A percentile compares a stretch with the other conserved stretches of the same genome.
Conservation (phyloP, 768 basidiomycete genomes). For the Gymnopilus junonius region DNA sequence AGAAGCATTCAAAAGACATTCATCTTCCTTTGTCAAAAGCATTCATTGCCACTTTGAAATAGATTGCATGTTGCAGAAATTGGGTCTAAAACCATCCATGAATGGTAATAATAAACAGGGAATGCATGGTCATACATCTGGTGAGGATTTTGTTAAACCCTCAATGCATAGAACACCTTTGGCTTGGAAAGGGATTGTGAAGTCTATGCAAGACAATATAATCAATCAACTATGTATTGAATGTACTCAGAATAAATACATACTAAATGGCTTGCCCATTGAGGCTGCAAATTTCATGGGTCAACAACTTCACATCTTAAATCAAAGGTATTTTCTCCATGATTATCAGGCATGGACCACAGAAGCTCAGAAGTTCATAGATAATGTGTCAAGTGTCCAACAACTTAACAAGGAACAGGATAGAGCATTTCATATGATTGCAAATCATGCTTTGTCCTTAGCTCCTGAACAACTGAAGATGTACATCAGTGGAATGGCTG, state of each 20-base stretch:
- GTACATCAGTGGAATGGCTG: conserved; percentile 36
- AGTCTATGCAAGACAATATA: neutral
- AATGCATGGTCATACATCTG: no score
- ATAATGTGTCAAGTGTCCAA: neutral
- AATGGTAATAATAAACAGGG: no score
- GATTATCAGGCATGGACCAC: neutral
- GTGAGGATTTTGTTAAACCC: neutral
- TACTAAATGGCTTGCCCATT: no score
- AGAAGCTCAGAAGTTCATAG: neutral
- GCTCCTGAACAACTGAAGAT: conserved; percentile 26
- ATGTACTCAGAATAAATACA: no score
- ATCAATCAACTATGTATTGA: no score
- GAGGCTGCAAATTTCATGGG: no score
- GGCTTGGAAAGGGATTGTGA: neutral
- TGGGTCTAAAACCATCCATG: neutral
- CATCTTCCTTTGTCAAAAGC: neutral
- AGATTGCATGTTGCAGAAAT: neutral
- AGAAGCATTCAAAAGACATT: neutral
- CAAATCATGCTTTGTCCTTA: neutral
- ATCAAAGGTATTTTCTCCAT: neutral
- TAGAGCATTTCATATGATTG: neutral
- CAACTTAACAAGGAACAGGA: neutral
- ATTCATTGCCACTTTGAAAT: neutral
- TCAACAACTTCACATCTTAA: no score
- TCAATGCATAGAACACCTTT: neutral